Base-by-base conservation (phyloP, 1,139 yeast genomes). In the Yarrowia galli region DNA sequence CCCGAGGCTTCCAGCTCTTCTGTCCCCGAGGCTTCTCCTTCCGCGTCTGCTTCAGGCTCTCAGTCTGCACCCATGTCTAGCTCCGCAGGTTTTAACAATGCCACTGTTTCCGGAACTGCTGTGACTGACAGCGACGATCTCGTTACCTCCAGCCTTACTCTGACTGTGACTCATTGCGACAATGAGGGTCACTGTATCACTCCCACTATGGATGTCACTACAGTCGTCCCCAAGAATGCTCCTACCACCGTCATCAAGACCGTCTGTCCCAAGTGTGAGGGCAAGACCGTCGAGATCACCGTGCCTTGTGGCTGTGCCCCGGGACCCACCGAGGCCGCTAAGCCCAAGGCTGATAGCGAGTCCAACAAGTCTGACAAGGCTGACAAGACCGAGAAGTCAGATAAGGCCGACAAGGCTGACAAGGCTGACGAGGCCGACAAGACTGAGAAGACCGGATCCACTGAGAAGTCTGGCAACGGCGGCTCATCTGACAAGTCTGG, bases 201-300 rank as follows among this genome's bases (percentile, higher is more conserved):
- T 16, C 54, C 54, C 23, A 28, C 38, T 12, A 9, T 48, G 23
- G 18, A 22, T 15, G 15, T 56, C 35, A 16, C 48, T n/a, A 56
- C 63, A 3, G 38, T 40, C 25, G 63, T 56, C 8, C 63, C 63
- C 35, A 15, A 23, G 36, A 23, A 38, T 35, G 63, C 63, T 15
- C 46, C 46, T 15, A 13, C 20, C 36, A 56, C 63, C 7, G 63
- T 40, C 23, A 38, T 56, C 38, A 56, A 38, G 35, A 56, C 63
- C 12, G 63, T 56, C 4, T 51, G 58, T 22, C 25, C 22, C 28
- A 20, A 32, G 49, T 45, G 49, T n/a, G 32, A 45, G 49, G 49
- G 49, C 18, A 45, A 23, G 49, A 45, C 49, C 9, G 49, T 45
- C 7, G 49, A 45, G 32, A 23, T 45, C 32, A 45, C 49, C 20